Evolutionary conservation across 1,139 yeast species (phyloP).

Genomic region (Pichia sp.): DNA sequence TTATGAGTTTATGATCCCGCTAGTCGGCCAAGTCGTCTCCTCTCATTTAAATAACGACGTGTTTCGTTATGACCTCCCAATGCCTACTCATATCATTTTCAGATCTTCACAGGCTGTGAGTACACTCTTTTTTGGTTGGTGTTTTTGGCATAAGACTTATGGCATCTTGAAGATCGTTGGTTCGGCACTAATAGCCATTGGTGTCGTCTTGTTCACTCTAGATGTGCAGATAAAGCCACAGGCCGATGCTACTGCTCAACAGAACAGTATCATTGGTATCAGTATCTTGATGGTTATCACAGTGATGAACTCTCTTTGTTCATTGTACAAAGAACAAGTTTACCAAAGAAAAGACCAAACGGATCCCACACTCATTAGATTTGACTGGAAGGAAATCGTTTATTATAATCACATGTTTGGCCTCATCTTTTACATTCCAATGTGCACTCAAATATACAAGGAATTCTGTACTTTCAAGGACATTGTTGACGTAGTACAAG

Average conservation of each 20-base stretch:
- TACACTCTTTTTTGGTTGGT: slow-evolving; percentile 52
- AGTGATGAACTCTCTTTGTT: slow-evolving; percentile 31
- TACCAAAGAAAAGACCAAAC: slow-evolving; percentile 25
- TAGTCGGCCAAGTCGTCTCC: slow-evolving; percentile 7
- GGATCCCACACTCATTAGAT: background rate
- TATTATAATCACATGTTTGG: slow-evolving; percentile 57
- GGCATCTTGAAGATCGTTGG: slow-evolving; percentile 40
- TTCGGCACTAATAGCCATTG: slow-evolving; percentile 46
- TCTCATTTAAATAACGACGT: slow-evolving; percentile 46
- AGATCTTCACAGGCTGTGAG: slow-evolving; percentile 60
- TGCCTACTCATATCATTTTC: slow-evolving; percentile 63
- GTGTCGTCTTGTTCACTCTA: slow-evolving; percentile 47
- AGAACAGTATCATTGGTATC: slow-evolving; percentile 2
- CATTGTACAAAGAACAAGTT: slow-evolving; percentile 48
- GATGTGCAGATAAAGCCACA: background rate
- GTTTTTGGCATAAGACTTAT: slow-evolving; percentile 40
- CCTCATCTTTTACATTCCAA: slow-evolving; percentile 45
- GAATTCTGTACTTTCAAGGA: too few species aligned
- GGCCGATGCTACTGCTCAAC: background rate
- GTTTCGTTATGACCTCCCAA: slow-evolving; percentile 49
- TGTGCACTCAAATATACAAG: slow-evolving; percentile 15
- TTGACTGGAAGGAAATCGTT: slow-evolving; percentile 56
- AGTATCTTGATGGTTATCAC: slow-evolving; percentile 13
- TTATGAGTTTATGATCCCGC: slow-evolving; percentile 7
- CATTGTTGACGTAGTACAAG: background rate